Percentiles rank a stretch among this genome's conserved stretches.
These are phyloP conservation scores for Adenanthera pavonina DNA, from an alignment of 306 rosid genomes.

Conservation along the genomic window DNA sequence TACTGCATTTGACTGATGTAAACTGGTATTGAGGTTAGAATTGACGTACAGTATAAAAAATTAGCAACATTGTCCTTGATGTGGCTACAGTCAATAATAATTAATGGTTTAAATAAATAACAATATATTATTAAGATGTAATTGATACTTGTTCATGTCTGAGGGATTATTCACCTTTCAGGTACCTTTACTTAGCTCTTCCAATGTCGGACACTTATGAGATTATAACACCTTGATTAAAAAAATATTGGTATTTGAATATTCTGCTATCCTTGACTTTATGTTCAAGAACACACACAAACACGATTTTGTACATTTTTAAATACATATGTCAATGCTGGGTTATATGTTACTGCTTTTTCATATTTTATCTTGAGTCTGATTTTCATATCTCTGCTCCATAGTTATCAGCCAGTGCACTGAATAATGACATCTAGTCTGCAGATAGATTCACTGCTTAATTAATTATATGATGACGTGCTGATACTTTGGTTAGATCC, in stretches of 20 bases:
- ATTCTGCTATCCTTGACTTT: neutral
- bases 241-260: neutral
- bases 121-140: neutral
- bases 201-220: neutral
- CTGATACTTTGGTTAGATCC: too few relatives aligned
- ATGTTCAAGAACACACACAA: neutral
- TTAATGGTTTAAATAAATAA: neutral
- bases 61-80: neutral
- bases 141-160: neutral
- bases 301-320: neutral
- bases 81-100: neutral
- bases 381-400: neutral
- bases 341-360: neutral
- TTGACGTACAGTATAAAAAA: neutral
- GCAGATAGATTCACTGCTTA: too few relatives aligned
- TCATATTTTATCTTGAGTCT: neutral
- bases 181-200: neutral
- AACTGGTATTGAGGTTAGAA: neutral
- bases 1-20: conserved; percentile 1
- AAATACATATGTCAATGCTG: neutral
- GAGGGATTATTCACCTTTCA: neutral
- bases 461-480: too few relatives aligned
- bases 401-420: neutral
- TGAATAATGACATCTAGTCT: neutral
- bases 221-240: neutral